phyloP scores from a whole-genome alignment of 805 yeast species.

The Candida ortonii region DNA sequence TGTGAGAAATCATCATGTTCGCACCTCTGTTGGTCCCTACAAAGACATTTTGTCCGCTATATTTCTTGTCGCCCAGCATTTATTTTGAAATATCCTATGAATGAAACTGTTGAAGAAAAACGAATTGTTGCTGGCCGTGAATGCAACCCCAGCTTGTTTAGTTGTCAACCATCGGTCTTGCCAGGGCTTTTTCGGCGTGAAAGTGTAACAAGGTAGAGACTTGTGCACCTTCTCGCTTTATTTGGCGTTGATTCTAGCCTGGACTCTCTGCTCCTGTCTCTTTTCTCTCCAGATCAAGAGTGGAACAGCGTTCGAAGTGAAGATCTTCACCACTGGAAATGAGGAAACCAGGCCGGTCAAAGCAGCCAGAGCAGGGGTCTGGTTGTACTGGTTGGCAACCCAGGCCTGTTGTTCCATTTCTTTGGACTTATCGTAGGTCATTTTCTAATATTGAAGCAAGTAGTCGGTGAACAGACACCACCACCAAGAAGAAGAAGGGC shows the following conservation, averaged over 20 bases:
- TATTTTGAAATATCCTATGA: too few relatives aligned
- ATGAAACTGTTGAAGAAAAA: too few relatives aligned
- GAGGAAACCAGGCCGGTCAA: constrained; percentile 56
- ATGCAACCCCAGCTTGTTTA: too few relatives aligned
- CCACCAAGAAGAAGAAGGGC: too few relatives aligned
- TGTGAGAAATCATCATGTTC: too few relatives aligned
- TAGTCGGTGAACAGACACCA: too few relatives aligned
- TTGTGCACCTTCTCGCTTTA: constrained; percentile 2
- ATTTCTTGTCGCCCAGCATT: too few relatives aligned
- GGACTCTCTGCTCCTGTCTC: constrained; percentile 30
- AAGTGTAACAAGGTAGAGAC: constrained; percentile 5
- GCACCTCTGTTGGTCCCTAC: too few relatives aligned
- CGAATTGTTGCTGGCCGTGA: too few relatives aligned
- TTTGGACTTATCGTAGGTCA: constrained; percentile 29
- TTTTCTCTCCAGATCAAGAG: constrained; percentile 46
- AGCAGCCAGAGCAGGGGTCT: constrained; percentile 56
- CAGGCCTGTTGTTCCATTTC: constrained; percentile 45
- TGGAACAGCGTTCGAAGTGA: constrained; percentile 62
- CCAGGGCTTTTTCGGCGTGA: constrained; percentile 2
- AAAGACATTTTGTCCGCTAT: too few relatives aligned
- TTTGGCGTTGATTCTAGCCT: constrained; percentile 14
- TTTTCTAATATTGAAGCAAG: constrained; percentile 4
- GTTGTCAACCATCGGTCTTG: too few relatives aligned
- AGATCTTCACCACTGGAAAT: constrained; percentile 54
- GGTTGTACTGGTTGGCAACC: constrained; percentile 47